Conservation (phyloP, 306 rosid species). For the Fragaria nilgerrensis region DNA sequence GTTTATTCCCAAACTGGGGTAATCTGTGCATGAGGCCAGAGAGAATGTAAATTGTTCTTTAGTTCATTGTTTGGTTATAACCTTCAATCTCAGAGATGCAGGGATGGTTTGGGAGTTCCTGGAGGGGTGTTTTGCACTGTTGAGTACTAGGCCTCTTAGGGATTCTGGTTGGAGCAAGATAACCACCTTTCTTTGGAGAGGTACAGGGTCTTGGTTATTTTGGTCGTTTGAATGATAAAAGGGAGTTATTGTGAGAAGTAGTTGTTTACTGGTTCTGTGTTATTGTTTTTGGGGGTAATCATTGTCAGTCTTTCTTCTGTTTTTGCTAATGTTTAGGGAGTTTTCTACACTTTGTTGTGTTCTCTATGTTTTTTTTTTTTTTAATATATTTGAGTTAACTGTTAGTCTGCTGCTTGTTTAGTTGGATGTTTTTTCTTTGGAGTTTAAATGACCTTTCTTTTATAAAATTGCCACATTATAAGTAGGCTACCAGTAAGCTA, state of each 20-base stretch:
- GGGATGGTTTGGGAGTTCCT: neutral
- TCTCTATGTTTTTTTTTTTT: neutral
- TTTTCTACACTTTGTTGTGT: neutral
- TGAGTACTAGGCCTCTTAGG: neutral
- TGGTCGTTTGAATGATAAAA: neutral
- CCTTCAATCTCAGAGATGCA: conserved; percentile 1
- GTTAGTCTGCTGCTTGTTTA: neutral
- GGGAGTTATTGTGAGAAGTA: neutral
- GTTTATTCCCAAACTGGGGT: neutral
- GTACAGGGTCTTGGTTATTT: neutral
- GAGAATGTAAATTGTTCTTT: neutral
- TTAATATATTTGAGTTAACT: neutral
- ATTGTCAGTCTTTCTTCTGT: neutral
- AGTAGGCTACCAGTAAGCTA: neutral
- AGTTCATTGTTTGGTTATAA: neutral
- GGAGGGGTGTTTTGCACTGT: neutral
- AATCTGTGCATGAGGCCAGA: neutral
- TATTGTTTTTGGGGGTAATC: neutral
- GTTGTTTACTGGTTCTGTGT: neutral
- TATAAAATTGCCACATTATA: neutral
- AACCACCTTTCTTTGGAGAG: neutral
- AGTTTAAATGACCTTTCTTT: neutral
- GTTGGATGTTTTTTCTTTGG: neutral
- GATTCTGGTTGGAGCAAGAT: neutral
- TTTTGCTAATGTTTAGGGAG: neutral